Percentiles rank a stretch among this genome's conserved stretches.
Conservation (phyloP, 2,329 filamentous ascomycete genomes). For the Colletotrichum karsti region DNA sequence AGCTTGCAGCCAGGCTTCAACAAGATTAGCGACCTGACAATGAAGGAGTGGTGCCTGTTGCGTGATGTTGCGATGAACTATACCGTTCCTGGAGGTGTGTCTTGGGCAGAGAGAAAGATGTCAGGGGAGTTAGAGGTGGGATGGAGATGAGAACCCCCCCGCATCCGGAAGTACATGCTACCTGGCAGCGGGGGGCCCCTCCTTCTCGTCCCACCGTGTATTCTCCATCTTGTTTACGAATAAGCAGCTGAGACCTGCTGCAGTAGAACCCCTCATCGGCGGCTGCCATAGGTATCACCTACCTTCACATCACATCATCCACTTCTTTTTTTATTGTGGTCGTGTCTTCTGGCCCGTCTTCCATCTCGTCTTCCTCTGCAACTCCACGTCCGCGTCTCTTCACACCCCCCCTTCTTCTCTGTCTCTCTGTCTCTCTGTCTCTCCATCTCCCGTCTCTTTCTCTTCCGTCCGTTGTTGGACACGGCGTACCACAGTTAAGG, state of each 20-base stretch:
- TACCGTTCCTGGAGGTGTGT: constrained; percentile 22
- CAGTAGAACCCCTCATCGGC: neutral
- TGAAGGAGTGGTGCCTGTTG: neutral
- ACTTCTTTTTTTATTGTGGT: too few species aligned
- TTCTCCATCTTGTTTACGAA: neutral
- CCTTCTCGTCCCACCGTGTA: neutral
- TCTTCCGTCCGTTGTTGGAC: constrained; percentile 13
- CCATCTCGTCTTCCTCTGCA: neutral
- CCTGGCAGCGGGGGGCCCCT: neutral
- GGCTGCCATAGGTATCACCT: neutral
- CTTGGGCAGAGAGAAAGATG: constrained; percentile 21
- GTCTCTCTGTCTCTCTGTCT: neutral
- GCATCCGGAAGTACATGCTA: constrained; percentile 22
- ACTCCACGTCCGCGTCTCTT: neutral
- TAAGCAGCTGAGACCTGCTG: neutral
- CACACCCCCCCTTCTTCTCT: neutral
- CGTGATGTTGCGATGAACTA: constrained; percentile 21
- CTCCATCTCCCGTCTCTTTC: neutral
- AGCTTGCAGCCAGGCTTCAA: constrained; percentile 5
- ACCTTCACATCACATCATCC: neutral
- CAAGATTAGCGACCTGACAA: constrained; percentile 6
- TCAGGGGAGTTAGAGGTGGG: constrained; percentile 15
- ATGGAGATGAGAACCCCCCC: constrained; percentile 1
- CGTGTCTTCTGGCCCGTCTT: neutral
- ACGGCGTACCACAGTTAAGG: too few species aligned